Evolutionary conservation across 495 filamentous ascomycete species (phyloP).

Genomic region (Lophiotrema nucula): DNA sequence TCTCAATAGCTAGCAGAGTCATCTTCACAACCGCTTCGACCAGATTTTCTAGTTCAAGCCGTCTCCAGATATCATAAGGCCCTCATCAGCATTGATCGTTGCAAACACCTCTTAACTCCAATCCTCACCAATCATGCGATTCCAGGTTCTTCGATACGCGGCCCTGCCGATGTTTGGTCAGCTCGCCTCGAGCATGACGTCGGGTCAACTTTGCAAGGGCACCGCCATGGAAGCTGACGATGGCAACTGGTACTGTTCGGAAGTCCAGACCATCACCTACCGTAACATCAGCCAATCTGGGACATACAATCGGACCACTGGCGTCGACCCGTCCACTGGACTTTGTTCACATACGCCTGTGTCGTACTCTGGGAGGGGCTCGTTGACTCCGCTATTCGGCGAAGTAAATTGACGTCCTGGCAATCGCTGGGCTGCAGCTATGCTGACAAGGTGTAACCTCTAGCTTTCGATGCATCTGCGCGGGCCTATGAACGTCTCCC

Average conservation of each 20-base stretch:
- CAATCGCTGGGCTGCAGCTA: slow-evolving; percentile 23
- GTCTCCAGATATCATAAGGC: too few species aligned
- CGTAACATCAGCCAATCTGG: slow-evolving; percentile 55
- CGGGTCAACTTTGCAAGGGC: slow-evolving; percentile 33
- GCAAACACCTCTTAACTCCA: too few species aligned
- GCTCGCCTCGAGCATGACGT: slow-evolving; percentile 1
- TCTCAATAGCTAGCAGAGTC: too few species aligned
- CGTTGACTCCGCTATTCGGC: slow-evolving; percentile 63
- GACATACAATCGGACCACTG: slow-evolving; percentile 56
- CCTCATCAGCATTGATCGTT: too few species aligned
- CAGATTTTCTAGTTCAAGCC: too few species aligned
- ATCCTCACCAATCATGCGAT: too few species aligned
- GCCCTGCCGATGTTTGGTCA: background rate
- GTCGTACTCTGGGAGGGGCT: slow-evolving; percentile 52
- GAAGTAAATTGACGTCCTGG: too few species aligned
- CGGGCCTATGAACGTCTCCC: slow-evolving; percentile 60
- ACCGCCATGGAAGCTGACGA: slow-evolving; percentile 32
- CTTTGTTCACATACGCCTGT: slow-evolving; percentile 47
- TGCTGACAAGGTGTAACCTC: too few species aligned
- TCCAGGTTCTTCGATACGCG: too few species aligned
- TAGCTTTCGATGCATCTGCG: slow-evolving; percentile 70
- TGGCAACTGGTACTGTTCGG: slow-evolving; percentile 57
- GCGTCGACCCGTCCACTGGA: slow-evolving; percentile 57
- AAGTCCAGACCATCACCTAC: slow-evolving; percentile 61
- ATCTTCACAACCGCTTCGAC: too few species aligned